phyloP scores from a whole-genome alignment of 768 basidiomycete genomes.

The Agaricus blazei region DNA sequence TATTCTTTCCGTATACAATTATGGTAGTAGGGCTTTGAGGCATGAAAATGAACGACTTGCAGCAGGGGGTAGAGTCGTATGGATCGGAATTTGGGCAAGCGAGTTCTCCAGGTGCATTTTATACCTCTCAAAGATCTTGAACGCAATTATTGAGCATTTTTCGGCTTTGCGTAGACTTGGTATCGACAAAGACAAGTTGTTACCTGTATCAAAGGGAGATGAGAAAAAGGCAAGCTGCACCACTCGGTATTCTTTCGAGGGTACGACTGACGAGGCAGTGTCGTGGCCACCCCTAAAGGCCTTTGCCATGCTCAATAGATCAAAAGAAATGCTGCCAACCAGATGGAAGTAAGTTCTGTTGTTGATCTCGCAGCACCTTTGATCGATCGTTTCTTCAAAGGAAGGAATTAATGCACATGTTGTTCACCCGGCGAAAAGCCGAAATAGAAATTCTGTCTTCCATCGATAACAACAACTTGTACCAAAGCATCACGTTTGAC shows the following conservation, averaged over 20 bases:
- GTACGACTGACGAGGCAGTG: not conserved
- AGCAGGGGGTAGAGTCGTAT: slow-evolving; percentile 56
- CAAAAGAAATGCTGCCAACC: slow-evolving; percentile 35
- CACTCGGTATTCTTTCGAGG: not conserved
- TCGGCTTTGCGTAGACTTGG: slow-evolving; percentile 39
- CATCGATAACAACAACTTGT: not conserved
- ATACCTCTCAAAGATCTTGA: not conserved
- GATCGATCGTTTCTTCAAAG: slow-evolving; percentile 30
- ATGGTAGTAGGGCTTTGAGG: slow-evolving; percentile 65
- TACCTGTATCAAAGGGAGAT: slow-evolving; percentile 69
- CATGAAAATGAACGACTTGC: slow-evolving; percentile 71
- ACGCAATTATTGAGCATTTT: not conserved
- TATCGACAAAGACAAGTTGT: slow-evolving; percentile 52
- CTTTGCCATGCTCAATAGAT: slow-evolving; percentile 50
- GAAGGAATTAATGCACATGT: slow-evolving; percentile 75
- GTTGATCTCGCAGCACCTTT: not conserved
- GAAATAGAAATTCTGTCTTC: slow-evolving; percentile 75
- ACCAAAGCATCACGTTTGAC: not conserved
- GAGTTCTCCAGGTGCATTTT: slow-evolving; percentile 58
- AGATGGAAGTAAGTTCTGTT: slow-evolving; percentile 57
- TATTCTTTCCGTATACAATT: slow-evolving; percentile 84
- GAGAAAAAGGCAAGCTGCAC: slow-evolving; percentile 58
- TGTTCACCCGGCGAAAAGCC: slow-evolving; percentile 82
- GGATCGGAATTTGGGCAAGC: slow-evolving; percentile 73
- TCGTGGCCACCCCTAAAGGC: slow-evolving; percentile 38